A percentile compares a stretch with the other conserved stretches of the same genome.
phyloP scores from a whole-genome alignment of 345 rosid species.

The Eutrema heterophyllum region DNA sequence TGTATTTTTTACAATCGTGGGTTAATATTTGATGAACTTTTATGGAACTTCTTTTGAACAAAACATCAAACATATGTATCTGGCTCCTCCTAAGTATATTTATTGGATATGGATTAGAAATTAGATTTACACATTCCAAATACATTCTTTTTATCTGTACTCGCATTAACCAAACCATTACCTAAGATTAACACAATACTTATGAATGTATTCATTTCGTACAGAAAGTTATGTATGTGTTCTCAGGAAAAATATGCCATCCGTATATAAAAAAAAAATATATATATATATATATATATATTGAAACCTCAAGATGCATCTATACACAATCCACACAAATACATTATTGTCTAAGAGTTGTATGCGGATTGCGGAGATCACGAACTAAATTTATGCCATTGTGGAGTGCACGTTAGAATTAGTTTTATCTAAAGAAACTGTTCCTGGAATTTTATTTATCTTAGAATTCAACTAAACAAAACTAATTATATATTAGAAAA shows the following conservation, averaged over 20 bases:
- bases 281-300: not conserved
- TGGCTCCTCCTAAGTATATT: not conserved
- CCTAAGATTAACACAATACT: not conserved
- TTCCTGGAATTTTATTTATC: too few relatives aligned
- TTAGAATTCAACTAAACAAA: too few relatives aligned
- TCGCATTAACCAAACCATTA: not conserved
- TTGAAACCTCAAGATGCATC: not conserved
- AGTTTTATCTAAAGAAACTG: too few relatives aligned
- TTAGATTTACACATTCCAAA: not conserved
- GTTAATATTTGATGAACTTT: not conserved
- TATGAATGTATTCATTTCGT: not conserved
- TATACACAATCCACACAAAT: not conserved
- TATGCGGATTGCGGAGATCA: not conserved
- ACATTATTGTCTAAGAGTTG: not conserved
- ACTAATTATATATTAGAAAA: too few relatives aligned
- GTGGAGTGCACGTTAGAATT: too few relatives aligned
- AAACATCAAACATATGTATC: not conserved
- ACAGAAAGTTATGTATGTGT: not conserved
- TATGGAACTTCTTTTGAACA: not conserved
- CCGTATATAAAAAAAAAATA: not conserved
- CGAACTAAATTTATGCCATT: not conserved
- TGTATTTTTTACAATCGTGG: not conserved
- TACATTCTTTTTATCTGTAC: not conserved
- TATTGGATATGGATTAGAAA: not conserved
- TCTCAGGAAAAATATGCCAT: not conserved